Evolutionary conservation across 345 rosid genomes (phyloP).

Genomic region (Raphanus raphanistrum): DNA sequence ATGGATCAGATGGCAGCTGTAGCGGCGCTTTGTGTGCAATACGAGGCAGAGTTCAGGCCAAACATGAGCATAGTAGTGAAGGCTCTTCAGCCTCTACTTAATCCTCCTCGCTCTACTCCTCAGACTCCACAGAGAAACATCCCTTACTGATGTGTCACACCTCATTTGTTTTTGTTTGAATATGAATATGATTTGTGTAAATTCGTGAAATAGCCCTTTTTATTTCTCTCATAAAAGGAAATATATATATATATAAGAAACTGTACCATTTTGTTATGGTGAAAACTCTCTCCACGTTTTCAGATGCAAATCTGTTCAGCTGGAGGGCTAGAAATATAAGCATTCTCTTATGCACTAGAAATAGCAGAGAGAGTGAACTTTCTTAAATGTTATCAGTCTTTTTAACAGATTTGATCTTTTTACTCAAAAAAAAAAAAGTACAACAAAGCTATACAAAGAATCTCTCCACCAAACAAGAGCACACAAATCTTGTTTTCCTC

Average conservation of each 20-base stretch:
- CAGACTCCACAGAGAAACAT: conserved; percentile 37
- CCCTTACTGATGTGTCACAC: conserved; percentile 25
- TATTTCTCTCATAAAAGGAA: conserved; percentile 1
- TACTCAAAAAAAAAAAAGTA: too few relatives aligned
- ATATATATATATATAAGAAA: not conserved
- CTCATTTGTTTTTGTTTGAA: conserved; percentile 38
- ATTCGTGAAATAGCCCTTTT: conserved; percentile 33
- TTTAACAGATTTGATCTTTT: too few relatives aligned
- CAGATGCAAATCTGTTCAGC: not conserved
- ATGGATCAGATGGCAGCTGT: conserved; percentile 71
- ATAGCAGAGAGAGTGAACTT: not conserved
- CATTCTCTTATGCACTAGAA: too few relatives aligned
- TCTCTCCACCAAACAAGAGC: too few relatives aligned
- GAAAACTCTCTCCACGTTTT: not conserved
- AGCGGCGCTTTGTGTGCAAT: conserved; percentile 74
- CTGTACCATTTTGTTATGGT: not conserved
- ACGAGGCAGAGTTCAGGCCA: conserved; percentile 83
- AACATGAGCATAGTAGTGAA: conserved; percentile 85
- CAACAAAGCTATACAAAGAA: too few relatives aligned
- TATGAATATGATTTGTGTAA: conserved; percentile 32
- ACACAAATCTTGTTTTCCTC: too few relatives aligned
- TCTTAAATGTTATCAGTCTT: not conserved
- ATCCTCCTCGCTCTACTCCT: conserved; percentile 56
- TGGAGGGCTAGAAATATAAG: too few relatives aligned
- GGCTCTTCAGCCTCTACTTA: conserved; percentile 73